Evolutionary conservation across 768 basidiomycete species (phyloP), one percentile per base, ranked within the genome.

Genomic region (Polyporus arcularius): DNA sequence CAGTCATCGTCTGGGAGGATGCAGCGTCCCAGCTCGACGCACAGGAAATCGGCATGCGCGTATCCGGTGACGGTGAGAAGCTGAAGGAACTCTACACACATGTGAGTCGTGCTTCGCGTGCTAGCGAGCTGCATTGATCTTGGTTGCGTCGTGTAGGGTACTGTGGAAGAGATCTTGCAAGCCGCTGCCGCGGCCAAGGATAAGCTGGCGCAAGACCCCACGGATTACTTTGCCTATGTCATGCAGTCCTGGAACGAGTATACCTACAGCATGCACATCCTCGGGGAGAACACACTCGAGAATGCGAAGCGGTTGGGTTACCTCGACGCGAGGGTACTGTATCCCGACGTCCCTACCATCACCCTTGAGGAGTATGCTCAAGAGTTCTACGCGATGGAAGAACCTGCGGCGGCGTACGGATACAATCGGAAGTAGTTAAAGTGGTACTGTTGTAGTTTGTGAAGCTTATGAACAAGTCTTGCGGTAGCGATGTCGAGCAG

Each of bases 1-100:
- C 51, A 28, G 70, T 75, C 5, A 66, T 70, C 10, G 61, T 64
- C 5, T 71, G 69, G 60, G 64, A 68, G 31, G 74, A 73, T 5
- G 68, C 71, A 38, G 38, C 68, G 11, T 70, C 67, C 4, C 58
- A 68, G 50, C 55, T 57, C 12, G 70, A 73, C 61, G 56, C 62
- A 30, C 66, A 64, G 28, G 66, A 61, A n/a, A 35, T 73, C 21
- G 57, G 62, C 2, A 66, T 68, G 43, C 50, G 62, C 18, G 18
- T 67, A 0, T 63, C 67, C 2, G 73, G 73, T 0, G 71, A 73
- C 39, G 67, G 65, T 10, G 60, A 58, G 5, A 39, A n/a, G 5
- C 49, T 65, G 10, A 62, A 53, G 52, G 32, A 63, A 61, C 42
- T 49, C 55, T 26, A 14, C 48, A 31, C 11, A 1, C 1, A 12